A percentile compares a stretch with the other conserved stretches of the same genome.
Conservation (phyloP, 2,329 filamentous ascomycete species). For the Beauveria varroae region DNA sequence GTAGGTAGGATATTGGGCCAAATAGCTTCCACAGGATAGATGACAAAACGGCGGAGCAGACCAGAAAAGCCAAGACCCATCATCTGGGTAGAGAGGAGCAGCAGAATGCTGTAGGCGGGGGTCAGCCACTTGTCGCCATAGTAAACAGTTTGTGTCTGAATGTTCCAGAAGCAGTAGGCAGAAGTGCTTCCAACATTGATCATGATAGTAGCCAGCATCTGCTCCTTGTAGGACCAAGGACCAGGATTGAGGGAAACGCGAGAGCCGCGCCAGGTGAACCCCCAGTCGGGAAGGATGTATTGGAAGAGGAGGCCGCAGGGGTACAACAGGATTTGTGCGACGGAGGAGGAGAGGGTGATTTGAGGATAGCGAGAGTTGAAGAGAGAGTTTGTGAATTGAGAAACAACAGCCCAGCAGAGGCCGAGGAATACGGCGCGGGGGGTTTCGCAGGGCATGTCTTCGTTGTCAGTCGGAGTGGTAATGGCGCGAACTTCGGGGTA, state of each 20-base stretch:
- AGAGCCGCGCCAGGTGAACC: constrained; percentile 9
- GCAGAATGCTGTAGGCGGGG: constrained; percentile 25
- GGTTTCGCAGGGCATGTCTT: constrained; percentile 7
- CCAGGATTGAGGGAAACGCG: constrained; percentile 29
- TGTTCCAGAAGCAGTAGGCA: constrained; percentile 29
- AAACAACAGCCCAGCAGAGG: constrained; percentile 6
- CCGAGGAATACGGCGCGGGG: constrained; percentile 7
- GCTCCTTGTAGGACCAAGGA: constrained; percentile 32
- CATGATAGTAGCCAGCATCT: constrained; percentile 31
- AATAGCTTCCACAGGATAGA: constrained; percentile 7
- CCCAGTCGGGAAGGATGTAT: constrained; percentile 8
- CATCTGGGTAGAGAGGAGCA: constrained; percentile 25
- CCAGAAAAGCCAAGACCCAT: constrained; percentile 27
- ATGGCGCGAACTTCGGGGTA: constrained; percentile 12
- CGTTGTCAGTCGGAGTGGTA: constrained; percentile 1
- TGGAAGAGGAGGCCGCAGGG: constrained; percentile 2
- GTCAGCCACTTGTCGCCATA: constrained; percentile 14
- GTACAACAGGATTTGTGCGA: constrained; percentile 7
- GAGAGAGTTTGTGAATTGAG: constrained; percentile 10
- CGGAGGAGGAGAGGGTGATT: constrained; percentile 3
- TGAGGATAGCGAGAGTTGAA: constrained; percentile 11
- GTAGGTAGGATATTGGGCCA: constrained; percentile 22
- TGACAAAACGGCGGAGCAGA: constrained; percentile 25
- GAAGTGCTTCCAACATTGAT: constrained; percentile 29
- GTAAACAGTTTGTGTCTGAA: constrained; percentile 25